Evolutionary conservation across 2,329 filamentous ascomycete species (phyloP), one percentile per base, ranked within the genome.

Genomic region (Fusarium nygamai): DNA sequence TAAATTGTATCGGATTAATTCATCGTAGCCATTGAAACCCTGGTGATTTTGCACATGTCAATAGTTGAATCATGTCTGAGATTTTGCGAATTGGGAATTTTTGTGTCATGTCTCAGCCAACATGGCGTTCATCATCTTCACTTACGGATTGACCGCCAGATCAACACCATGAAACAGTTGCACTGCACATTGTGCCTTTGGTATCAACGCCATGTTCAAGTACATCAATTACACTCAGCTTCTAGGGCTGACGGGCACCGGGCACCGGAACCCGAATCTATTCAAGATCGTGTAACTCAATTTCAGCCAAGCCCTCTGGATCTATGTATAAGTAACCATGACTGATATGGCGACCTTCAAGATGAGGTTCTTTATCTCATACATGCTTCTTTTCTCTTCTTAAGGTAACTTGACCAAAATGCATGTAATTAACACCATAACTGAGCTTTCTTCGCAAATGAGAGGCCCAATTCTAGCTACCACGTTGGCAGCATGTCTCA

Each of bases 331-430:
- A 34, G 48, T 14, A 51, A 2, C 31, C 31, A 3, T 51, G 31
- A 24, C 22, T 20, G 48, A 24, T 11, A 24, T 16, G n/a, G 17
- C 31, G 8, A 20, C 31, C 11, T 13, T 11, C 31, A 24, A 19
- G 17, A 34, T 20, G 17, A 20, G 12, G 2, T 10, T 51, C n/a
- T 20, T 34, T 24, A 34, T 34, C 31, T 31, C 1, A 22, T n/a
- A 6, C 5, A 5, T 1, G 1, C 19, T 8, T 8, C n/a, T 14
- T 13, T 24, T 24, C 10, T 38, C 38, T 33, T 16, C n/a, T 8
- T 8, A 17, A 9, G 17, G 19, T 22, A 10, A 29, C 17, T 6
- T 27, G 2, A 6, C 12, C 13, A 27, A 12, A 17, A 71, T 71
- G 39, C 24, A 7, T 51, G 3, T 12, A 8, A 19, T 46, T 1